phyloP scores from a whole-genome alignment of 148 eudicot genomes.

The Rhododendron ferrugineum region DNA sequence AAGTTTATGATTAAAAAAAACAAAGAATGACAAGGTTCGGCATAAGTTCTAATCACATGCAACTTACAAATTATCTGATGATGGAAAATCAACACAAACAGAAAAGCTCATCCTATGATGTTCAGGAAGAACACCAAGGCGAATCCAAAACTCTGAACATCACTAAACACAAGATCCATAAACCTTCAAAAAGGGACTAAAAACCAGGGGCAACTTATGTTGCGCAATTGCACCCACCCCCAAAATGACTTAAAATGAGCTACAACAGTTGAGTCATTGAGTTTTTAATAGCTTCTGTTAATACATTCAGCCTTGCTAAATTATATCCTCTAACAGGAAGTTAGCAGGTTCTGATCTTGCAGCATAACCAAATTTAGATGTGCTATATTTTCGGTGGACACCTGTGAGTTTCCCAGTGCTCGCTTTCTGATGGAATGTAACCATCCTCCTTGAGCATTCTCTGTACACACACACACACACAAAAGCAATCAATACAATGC shows the following conservation, averaged over 20 bases:
- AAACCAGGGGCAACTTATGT: constrained; percentile 35
- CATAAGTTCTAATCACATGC: not conserved
- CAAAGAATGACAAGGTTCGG: not conserved
- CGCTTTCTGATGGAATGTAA: constrained; percentile 63
- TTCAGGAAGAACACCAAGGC: not conserved
- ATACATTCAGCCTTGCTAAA: not conserved
- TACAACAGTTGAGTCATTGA: not conserved
- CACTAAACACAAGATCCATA: not conserved
- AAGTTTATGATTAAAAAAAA: not conserved
- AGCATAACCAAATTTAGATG: constrained; percentile 63
- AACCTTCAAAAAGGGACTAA: not conserved
- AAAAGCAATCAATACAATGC: not conserved
- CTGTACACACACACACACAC: constrained; percentile 16
- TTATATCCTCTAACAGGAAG: constrained; percentile 46
- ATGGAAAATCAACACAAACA: not conserved
- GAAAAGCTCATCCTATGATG: not conserved
- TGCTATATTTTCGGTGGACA: constrained; percentile 68
- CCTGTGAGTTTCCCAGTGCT: constrained; percentile 67
- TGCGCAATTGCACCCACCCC: constrained; percentile 20
- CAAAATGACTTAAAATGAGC: not conserved
- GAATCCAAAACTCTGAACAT: not conserved
- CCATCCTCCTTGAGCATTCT: constrained; percentile 83
- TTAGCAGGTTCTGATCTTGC: constrained; percentile 60
- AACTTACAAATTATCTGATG: not conserved
- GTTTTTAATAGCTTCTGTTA: not conserved